A percentile compares a stretch with the other conserved stretches of the same genome.
phyloP scores from a whole-genome alignment of 768 basidiomycete species.

The Wakefieldia striispora region DNA sequence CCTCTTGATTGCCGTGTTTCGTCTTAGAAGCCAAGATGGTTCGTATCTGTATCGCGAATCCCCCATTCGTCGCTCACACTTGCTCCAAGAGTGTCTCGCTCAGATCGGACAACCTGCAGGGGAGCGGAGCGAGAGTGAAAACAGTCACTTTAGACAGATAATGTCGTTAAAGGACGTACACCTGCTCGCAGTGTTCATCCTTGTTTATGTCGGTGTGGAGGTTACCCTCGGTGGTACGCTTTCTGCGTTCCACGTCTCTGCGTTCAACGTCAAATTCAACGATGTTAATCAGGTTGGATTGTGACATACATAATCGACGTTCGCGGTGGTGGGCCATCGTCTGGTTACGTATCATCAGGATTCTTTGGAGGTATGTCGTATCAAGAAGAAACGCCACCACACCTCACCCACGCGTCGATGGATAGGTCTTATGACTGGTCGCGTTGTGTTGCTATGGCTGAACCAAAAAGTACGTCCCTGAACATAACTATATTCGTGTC shows the following conservation, averaged over 20 bases:
- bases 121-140: slow-evolving; percentile 35
- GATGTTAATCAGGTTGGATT: slow-evolving; percentile 54
- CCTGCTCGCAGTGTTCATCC: slow-evolving; percentile 58
- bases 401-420: background rate
- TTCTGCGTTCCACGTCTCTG: background rate
- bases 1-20: slow-evolving; percentile 57
- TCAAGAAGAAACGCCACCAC: background rate
- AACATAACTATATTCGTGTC: too few species aligned
- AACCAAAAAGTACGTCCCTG: slow-evolving; percentile 43
- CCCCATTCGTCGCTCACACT: background rate
- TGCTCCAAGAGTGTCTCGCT: slow-evolving; percentile 46
- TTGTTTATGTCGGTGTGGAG: slow-evolving; percentile 70
- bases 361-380: slow-evolving; percentile 48
- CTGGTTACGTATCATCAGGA: slow-evolving; percentile 53
- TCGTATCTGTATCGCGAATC: slow-evolving; percentile 6
- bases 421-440: slow-evolving; percentile 56
- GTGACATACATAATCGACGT: slow-evolving; percentile 54
- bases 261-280: background rate
- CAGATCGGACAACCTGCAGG: slow-evolving; percentile 49
- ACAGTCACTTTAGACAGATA: slow-evolving; percentile 49
- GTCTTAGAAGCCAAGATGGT: slow-evolving; percentile 73
- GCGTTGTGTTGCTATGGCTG: slow-evolving; percentile 52
- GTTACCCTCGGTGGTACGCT: slow-evolving; percentile 44
- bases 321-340: slow-evolving; percentile 44
- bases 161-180: slow-evolving; percentile 53